Evolutionary conservation across 345 rosid species (phyloP), one percentile per base, ranked within the genome.

Genomic region (Odontarrhena argentea): DNA sequence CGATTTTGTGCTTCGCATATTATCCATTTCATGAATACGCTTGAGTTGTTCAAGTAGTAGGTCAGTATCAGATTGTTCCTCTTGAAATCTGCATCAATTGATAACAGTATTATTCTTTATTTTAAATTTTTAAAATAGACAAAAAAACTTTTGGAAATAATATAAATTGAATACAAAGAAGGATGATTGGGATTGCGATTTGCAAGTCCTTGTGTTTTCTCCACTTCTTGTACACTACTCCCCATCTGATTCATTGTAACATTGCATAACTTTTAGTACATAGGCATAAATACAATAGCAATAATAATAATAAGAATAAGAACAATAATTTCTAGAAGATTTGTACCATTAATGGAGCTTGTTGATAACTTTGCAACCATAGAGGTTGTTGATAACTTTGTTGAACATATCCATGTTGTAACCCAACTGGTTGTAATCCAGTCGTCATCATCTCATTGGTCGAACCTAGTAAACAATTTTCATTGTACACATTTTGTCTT

Each of bases 71-170:
- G 10, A 8, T 2, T 53, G 34, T 35, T 54, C 35, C 37, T 37
- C 49, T 37, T 62, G 63, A 54, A 44, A 36, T 14, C 75, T 62
- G 68, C 49, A 26, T 70, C 14, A 14, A 46, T 56, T 36, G 47
- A 11, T 36, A 43, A 25, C 1, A 53, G 7, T 44, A 6, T 43
- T 42, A 22, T 6, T 53, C 36, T 22, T 36, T 14, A 8, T 45
- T 44, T 2, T 25, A 26, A 45, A 14, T 4, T 12, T 22, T 36
- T 11, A 26, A 43, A 45, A 14, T 45, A 14, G 54, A 8, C 5
- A 14, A 62, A 9, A 60, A 15, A 35, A 13, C 36, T 6, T 5
- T 0, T 13, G 9, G 6, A 43, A 32, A 5, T 53, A 1, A 28
- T 35, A 26, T 11, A n/a, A 60, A 25, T 25, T 70, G n/a, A 35